These are phyloP conservation scores for Colletotrichum musae DNA, from an alignment of 2,329 filamentous ascomycete genomes.

Conservation along the genomic window DNA sequence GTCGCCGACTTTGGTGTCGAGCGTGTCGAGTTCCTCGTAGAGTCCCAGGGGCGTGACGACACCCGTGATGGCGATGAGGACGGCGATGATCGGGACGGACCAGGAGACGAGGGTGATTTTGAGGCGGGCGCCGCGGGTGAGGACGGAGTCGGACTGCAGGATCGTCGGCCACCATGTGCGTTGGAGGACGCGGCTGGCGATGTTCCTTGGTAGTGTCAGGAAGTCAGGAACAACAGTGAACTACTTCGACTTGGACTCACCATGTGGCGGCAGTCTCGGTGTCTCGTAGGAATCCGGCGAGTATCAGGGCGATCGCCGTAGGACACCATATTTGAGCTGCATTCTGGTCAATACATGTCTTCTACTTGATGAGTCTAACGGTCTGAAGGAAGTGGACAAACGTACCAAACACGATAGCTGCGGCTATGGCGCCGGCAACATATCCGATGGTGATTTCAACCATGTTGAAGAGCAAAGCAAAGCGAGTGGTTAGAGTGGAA, in stretches of 20 bases:
- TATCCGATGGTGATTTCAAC: not conserved
- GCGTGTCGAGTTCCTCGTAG: constrained; percentile 53
- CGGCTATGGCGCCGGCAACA: not conserved
- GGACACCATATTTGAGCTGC: constrained; percentile 56
- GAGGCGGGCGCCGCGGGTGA: constrained; percentile 49
- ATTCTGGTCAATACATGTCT: not conserved
- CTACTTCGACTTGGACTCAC: constrained; percentile 41
- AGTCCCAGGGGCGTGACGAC: constrained; percentile 63
- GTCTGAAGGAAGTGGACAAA: not conserved
- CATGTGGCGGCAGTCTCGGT: constrained; percentile 55
- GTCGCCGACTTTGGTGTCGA: constrained; percentile 34
- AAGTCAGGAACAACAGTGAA: not conserved
- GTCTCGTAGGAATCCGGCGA: constrained; percentile 53
- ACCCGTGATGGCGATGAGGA: constrained; percentile 56
- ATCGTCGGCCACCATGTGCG: constrained; percentile 58
- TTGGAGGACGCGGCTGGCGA: constrained; percentile 49
- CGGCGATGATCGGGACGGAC: constrained; percentile 46
- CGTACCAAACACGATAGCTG: not conserved
- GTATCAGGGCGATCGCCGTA: constrained; percentile 52
- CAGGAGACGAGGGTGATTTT: constrained; percentile 38
- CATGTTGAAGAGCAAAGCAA: not conserved
- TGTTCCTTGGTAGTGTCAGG: constrained; percentile 34
- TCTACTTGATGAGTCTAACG: not conserved
- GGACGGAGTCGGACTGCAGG: constrained; percentile 55
- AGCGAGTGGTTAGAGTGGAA: not conserved